A percentile compares a stretch with the other conserved stretches of the same genome.
Conservation (phyloP, 2,329 filamentous ascomycete species). For the Calonectria pseudoreteaudii region DNA sequence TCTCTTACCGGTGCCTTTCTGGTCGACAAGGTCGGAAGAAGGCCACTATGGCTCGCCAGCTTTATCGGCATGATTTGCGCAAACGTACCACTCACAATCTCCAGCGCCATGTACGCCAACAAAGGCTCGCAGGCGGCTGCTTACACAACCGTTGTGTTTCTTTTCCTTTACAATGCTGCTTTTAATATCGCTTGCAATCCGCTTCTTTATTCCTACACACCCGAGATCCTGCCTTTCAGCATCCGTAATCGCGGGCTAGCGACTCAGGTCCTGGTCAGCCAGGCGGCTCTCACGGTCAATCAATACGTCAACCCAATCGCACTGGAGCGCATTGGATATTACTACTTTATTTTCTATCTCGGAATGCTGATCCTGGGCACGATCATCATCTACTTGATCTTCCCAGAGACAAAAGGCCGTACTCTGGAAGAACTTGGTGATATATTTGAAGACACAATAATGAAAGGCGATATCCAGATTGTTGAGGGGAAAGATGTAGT, state of each 20-base stretch:
- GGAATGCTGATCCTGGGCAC: neutral
- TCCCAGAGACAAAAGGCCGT: slow-evolving; percentile 11
- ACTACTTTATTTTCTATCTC: slow-evolving; percentile 1
- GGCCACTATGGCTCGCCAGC: slow-evolving; percentile 28
- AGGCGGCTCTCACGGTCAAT: neutral
- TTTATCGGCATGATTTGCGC: slow-evolving; percentile 22
- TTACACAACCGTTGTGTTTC: neutral
- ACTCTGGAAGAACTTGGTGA: slow-evolving; percentile 4
- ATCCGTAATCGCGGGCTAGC: neutral
- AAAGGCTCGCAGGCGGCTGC: neutral
- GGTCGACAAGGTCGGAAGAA: slow-evolving; percentile 27
- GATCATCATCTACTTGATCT: neutral
- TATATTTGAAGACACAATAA: neutral
- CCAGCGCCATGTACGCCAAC: slow-evolving; percentile 4
- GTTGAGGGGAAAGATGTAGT: neutral
- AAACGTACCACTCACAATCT: neutral
- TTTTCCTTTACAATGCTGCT: slow-evolving; percentile 1
- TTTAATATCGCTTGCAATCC: slow-evolving; percentile 5
- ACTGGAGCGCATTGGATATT: slow-evolving; percentile 1
- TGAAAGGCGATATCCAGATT: neutral
- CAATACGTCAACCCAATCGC: slow-evolving; percentile 18
- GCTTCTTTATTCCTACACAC: slow-evolving; percentile 1
- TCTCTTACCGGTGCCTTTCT: slow-evolving; percentile 27
- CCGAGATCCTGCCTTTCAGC: slow-evolving; percentile 3
- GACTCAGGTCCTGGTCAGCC: neutral